These are phyloP conservation scores for Pythium myriotylum DNA, from an alignment of 352 stramenopile species.

Conservation along the genomic window DNA sequence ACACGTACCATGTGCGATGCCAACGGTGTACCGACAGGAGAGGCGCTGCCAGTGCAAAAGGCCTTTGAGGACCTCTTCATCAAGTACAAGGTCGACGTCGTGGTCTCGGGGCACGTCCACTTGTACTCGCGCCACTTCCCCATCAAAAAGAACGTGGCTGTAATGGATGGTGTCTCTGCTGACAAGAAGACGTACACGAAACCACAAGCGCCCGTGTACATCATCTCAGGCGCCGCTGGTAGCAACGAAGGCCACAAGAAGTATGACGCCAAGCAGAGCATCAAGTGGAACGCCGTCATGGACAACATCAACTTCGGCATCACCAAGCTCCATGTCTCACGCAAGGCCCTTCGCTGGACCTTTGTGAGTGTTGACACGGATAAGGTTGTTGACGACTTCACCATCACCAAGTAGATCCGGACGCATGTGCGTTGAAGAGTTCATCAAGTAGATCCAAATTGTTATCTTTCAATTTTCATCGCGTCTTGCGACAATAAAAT, in stretches of 20 bases:
- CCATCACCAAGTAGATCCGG: constrained; percentile 25
- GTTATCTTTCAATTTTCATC: no score
- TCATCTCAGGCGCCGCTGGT: constrained; percentile 44
- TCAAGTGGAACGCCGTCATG: constrained; percentile 20
- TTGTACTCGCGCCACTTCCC: constrained; percentile 56
- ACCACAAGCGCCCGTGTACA: constrained; percentile 50
- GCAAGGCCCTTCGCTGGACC: constrained; percentile 18
- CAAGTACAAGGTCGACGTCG: constrained; percentile 66
- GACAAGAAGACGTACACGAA: constrained; percentile 43
- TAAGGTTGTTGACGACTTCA: constrained; percentile 24
- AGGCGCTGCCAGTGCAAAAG: constrained; percentile 36
- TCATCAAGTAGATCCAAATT: no score
- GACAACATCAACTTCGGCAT: constrained; percentile 25
- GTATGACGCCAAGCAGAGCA: constrained; percentile 10
- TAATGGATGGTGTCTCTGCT: constrained; percentile 47
- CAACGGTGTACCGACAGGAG: constrained; percentile 36
- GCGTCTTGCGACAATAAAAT: no score
- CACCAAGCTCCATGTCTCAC: constrained; percentile 24
- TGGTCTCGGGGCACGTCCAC: constrained; percentile 52
- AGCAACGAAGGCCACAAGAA: constrained; percentile 23
- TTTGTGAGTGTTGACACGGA: constrained; percentile 18
- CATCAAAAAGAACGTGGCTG: constrained; percentile 34
- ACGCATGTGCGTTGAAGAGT: no score
- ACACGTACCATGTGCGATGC: constrained; percentile 32
- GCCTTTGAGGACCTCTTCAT: constrained; percentile 64